phyloP scores from a whole-genome alignment of 257 asterid species.

The Handroanthus guayacan region DNA sequence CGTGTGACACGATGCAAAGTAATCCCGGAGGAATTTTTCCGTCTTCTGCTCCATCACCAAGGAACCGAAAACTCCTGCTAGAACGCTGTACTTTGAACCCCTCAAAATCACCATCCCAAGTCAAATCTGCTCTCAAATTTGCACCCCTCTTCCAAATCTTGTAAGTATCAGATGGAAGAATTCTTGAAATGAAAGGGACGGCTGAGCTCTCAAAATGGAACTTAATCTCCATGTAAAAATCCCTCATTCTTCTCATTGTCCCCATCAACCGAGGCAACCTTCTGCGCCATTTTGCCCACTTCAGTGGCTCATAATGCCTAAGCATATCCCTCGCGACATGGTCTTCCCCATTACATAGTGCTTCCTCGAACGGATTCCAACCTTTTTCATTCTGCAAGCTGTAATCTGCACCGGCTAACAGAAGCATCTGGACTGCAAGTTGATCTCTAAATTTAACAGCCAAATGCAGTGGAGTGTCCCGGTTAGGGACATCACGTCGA shows the following conservation, averaged over 20 bases:
- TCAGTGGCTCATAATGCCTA: constrained; percentile 68
- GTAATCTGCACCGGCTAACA: constrained; percentile 82
- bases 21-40: constrained; percentile 67
- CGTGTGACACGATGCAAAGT: constrained; percentile 65
- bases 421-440: constrained; percentile 66
- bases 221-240: constrained; percentile 78
- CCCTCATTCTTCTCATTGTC: constrained; percentile 76
- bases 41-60: constrained; percentile 79
- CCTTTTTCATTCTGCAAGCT: constrained; percentile 77
- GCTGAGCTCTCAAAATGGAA: constrained; percentile 81
- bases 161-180: constrained; percentile 79
- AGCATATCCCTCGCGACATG: constrained; percentile 65
- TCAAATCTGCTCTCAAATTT: constrained; percentile 74
- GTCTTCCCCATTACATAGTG: constrained; percentile 68
- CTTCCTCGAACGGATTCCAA: constrained; percentile 80
- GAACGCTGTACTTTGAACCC: constrained; percentile 74
- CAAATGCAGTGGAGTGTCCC: constrained; percentile 70
- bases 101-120: constrained; percentile 78
- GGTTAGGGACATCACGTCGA: constrained; percentile 70
- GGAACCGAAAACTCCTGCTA: constrained; percentile 68
- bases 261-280: constrained; percentile 68
- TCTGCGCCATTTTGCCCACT: constrained; percentile 84
- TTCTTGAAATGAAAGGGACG: constrained; percentile 72
- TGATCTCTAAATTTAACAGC: constrained; percentile 70
- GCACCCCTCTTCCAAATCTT: constrained; percentile 81